A percentile compares a stretch with the other conserved stretches of the same genome.
phyloP scores from a whole-genome alignment of 148 eudicot species.

The Chenopodium quinoa region DNA sequence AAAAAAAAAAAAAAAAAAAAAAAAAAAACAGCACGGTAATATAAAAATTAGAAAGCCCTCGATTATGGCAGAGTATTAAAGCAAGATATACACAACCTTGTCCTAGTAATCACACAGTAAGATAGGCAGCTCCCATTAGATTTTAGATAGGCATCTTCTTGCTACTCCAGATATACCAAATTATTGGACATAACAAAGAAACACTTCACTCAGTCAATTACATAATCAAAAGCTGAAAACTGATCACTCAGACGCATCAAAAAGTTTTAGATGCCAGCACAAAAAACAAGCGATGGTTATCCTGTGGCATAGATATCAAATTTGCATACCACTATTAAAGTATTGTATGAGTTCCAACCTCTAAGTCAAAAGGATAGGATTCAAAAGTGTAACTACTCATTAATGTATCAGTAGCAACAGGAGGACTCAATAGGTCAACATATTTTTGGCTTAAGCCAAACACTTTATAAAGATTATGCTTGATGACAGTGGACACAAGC shows the following conservation, averaged over 20 bases:
- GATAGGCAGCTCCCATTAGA: background rate
- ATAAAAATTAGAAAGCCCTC: background rate
- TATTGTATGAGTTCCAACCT: background rate
- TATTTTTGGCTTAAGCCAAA: too few relatives aligned
- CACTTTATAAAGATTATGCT: background rate
- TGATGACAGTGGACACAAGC: background rate
- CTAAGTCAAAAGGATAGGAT: background rate
- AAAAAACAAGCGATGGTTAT: background rate
- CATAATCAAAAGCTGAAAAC: background rate
- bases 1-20: too few relatives aligned
- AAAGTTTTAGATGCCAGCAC: background rate
- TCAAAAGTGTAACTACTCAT: background rate
- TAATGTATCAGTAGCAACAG: background rate
- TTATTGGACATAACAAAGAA: background rate
- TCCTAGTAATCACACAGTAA: background rate
- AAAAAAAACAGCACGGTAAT: background rate
- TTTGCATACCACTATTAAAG: background rate
- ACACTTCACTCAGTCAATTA: background rate
- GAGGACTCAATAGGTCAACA: background rate
- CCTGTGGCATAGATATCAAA: background rate
- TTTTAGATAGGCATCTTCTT: background rate
- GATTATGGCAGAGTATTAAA: background rate
- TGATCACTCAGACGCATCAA: background rate
- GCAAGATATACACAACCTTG: background rate
- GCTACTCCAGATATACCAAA: background rate